Conservation (phyloP, 2,329 filamentous ascomycete genomes). For the Aspergillus sp. region DNA sequence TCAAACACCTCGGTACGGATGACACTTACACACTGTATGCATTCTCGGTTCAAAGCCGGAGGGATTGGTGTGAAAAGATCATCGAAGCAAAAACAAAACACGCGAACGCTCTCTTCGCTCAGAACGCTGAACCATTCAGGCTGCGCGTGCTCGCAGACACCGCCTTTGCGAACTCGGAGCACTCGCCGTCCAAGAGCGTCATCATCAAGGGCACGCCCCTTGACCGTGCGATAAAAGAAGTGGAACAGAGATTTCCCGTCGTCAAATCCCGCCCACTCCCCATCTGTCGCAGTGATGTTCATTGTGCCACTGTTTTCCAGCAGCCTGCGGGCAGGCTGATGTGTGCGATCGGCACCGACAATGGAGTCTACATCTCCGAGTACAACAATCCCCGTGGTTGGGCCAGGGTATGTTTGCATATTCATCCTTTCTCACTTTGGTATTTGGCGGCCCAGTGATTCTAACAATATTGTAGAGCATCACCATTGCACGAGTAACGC, state of each 20-base stretch:
- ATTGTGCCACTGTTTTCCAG: constrained; percentile 88
- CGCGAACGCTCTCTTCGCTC: constrained; percentile 79
- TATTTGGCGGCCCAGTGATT: background rate
- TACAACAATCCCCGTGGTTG: constrained; percentile 87
- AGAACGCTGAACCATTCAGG: constrained; percentile 94
- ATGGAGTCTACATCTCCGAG: constrained; percentile 87
- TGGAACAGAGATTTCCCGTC: constrained; percentile 69
- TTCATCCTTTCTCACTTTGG: background rate
- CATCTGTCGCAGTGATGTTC: constrained; percentile 81
- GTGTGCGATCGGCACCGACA: constrained; percentile 92
- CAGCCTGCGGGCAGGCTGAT: constrained; percentile 77
- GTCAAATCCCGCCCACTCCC: constrained; percentile 66
- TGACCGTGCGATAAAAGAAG: constrained; percentile 83
- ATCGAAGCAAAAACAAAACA: constrained; percentile 93
- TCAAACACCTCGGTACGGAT: constrained; percentile 86
- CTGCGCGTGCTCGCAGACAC: constrained; percentile 88
- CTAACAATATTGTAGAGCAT: constrained; percentile 60
- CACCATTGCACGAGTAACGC: constrained; percentile 72
- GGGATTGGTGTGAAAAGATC: constrained; percentile 91
- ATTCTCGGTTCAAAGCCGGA: constrained; percentile 67
- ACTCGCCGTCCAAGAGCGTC: constrained; percentile 63
- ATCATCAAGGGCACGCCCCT: constrained; percentile 87
- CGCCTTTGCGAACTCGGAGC: constrained; percentile 60
- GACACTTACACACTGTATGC: constrained; percentile 92
- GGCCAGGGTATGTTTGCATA: constrained; percentile 65